A percentile compares a stretch with the other conserved stretches of the same genome.
Conservation (phyloP, 352 stramenopile species). For the Stramenopiles sp. region DNA sequence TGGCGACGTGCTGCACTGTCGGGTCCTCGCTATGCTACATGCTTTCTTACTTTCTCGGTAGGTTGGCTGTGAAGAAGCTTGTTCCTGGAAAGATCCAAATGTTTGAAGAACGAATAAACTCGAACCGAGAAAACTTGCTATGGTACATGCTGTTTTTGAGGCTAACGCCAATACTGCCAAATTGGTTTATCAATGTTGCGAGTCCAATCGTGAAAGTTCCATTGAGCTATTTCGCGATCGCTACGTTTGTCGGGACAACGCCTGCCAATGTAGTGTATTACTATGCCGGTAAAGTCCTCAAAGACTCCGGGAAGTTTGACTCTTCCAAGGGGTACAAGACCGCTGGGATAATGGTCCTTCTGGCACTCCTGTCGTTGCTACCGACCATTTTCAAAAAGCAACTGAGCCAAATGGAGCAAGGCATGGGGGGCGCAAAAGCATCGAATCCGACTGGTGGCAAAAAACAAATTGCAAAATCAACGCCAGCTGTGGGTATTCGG, state of each 20-base stretch:
- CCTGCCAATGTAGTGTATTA: slow-evolving; percentile 13
- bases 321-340: slow-evolving; percentile 7
- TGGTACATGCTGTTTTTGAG: slow-evolving; percentile 67
- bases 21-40: slow-evolving; percentile 55
- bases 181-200: slow-evolving; percentile 68
- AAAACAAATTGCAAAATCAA: too few relatives aligned
- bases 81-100: slow-evolving; percentile 42
- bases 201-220: slow-evolving; percentile 52
- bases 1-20: slow-evolving; percentile 53
- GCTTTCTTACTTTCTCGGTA: slow-evolving; percentile 55
- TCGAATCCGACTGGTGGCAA: too few relatives aligned
- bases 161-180: slow-evolving; percentile 55
- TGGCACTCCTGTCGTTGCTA: background rate
- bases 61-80: slow-evolving; percentile 39
- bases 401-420: slow-evolving; percentile 7
- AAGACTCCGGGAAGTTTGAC: slow-evolving; percentile 5
- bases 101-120: slow-evolving; percentile 49
- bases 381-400: slow-evolving; percentile 8
- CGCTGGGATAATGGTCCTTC: background rate
- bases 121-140: slow-evolving; percentile 55
- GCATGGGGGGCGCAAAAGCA: too few relatives aligned
- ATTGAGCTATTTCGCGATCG: slow-evolving; percentile 57
- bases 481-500: too few relatives aligned
- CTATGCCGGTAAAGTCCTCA: background rate
- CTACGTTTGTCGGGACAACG: slow-evolving; percentile 40